Percentiles rank a stretch among this genome's conserved stretches.
phyloP scores from a whole-genome alignment of 108 stramenopile species.

The Craspedostauros australis region DNA sequence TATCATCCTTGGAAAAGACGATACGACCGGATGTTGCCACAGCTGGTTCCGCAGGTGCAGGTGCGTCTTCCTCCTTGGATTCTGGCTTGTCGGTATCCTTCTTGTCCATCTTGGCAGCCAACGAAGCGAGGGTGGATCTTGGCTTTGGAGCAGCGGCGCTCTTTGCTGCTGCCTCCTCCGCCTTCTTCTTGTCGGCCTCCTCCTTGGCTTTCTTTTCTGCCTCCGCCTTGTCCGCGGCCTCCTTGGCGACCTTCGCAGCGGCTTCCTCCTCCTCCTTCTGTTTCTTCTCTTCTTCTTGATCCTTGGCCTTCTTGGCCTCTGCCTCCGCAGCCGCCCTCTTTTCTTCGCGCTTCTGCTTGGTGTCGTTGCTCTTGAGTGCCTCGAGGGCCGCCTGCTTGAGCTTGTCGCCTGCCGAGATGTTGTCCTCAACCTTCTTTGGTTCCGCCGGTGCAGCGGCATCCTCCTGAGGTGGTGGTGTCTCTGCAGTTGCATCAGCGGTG shows the following conservation, averaged over 20 bases:
- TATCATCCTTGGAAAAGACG: slow-evolving; percentile 35
- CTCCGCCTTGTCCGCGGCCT: slow-evolving; percentile 5
- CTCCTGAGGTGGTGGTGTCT: slow-evolving; percentile 1
- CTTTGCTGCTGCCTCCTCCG: too few species aligned
- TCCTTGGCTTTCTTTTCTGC: slow-evolving; percentile 9
- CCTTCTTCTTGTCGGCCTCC: slow-evolving; percentile 1
- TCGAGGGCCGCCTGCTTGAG: slow-evolving; percentile 57
- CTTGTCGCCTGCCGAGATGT: slow-evolving; percentile 67
- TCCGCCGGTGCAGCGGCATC: slow-evolving; percentile 6
- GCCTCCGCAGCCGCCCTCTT: slow-evolving; percentile 14
- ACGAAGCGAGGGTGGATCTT: slow-evolving; percentile 6
- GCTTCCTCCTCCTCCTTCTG: slow-evolving; percentile 25
- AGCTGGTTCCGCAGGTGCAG: background rate
- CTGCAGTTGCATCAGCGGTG: slow-evolving; percentile 13
- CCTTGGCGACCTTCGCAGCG: slow-evolving; percentile 8
- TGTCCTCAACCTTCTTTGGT: too few species aligned
- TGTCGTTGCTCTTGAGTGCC: slow-evolving; percentile 23
- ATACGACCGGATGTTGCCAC: slow-evolving; percentile 8
- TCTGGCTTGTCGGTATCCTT: background rate
- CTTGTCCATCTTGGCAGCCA: background rate
- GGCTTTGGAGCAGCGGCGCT: too few species aligned
- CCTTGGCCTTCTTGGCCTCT: slow-evolving; percentile 15
- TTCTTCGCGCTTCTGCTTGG: slow-evolving; percentile 13
- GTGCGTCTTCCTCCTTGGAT: background rate
- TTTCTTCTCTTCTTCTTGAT: slow-evolving; percentile 11